Base-by-base conservation (phyloP, 23 red algal genomes). In the Pyropia yezoensis region DNA sequence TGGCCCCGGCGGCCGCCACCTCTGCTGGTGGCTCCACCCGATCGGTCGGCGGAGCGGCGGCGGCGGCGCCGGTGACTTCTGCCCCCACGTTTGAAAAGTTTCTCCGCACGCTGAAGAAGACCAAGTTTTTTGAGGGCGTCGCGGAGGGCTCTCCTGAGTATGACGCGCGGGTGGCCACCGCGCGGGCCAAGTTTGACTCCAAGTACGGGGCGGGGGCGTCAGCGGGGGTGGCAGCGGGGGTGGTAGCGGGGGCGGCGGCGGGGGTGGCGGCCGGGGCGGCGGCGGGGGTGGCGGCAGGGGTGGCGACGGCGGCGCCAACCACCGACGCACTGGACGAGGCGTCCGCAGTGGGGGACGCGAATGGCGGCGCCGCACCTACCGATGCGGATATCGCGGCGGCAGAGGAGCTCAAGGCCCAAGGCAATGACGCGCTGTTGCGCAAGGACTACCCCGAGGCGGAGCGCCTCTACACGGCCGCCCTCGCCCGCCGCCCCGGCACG, bases 121-220 rank as follows among this genome's bases (percentile, higher is more conserved):
- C 80, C 17, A 59, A 79, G 22, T 78, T 85, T 18, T 95, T 95
- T 78, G 66, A 85, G 6, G 79, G 79, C 15, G 18, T 95, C 17
- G 62, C 71, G 19, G 67, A 76, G 52, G 80, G 66, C 24, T 74
- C 71, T 16, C 21, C 71, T 5, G 89, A 95, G 51, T 95, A 87
- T 59, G 63, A 80, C 18, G 50, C 45, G 19, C 79, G 89, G 27
- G 63, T 95, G 33, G 52, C 51, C 51, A 82, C 66, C 25, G 89
- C 89, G 18, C 55, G 73, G 24, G 67, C 63, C 11, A 95, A 95
- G 57, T 95, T 55, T 50, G 75, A 81, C 0, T 70, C 73, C 3
- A 79, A 76, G 39, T 70, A 64, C 29, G 74, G 54, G 23, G 59
- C 73, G 24, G 76, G 4, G 23, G 30, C 19, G 68, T 4, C 29